These are phyloP conservation scores for Phoenix roebelenii DNA, from an alignment of 176 grass and related monocot species.

Conservation along the genomic window DNA sequence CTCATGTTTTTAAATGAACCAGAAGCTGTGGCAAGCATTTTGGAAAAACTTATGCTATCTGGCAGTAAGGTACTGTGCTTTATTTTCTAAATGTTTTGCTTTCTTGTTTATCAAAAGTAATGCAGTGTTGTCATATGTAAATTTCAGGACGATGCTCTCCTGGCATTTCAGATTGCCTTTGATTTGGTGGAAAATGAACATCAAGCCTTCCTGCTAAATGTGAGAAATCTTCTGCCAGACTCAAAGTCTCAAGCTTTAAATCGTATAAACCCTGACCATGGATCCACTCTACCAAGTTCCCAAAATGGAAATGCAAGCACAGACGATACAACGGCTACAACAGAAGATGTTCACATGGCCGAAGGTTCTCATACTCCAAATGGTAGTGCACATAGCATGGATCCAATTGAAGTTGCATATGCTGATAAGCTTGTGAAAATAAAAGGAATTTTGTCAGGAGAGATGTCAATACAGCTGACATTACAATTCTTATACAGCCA, in stretches of 20 bases:
- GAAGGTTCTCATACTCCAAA: constrained; percentile 47
- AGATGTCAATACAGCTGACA: constrained; percentile 86
- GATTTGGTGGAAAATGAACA: constrained; percentile 98
- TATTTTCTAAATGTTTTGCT: constrained; percentile 2
- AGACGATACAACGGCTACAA: constrained; percentile 23
- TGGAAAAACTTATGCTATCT: constrained; percentile 69
- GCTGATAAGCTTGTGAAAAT: constrained; percentile 70
- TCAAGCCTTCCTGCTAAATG: constrained; percentile 84
- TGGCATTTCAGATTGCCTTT: constrained; percentile 95
- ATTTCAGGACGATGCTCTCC: constrained; percentile 82
- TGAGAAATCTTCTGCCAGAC: constrained; percentile 39
- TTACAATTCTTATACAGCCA: constrained; percentile 97
- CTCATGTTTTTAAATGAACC: constrained; percentile 92
- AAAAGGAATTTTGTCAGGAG: constrained; percentile 94
- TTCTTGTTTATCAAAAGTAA: constrained; percentile 5
- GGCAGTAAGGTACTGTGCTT: constrained; percentile 57
- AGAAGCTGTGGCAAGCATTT: constrained; percentile 68
- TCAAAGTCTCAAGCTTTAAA: constrained; percentile 1
- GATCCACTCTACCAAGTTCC: constrained; percentile 27
- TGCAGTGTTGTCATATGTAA: constrained; percentile 14
- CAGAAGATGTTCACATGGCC: constrained; percentile 81
- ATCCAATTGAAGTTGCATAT: constrained; percentile 52
- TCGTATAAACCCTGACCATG: background rate
- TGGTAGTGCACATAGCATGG: constrained; percentile 43
- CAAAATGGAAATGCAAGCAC: constrained; percentile 33